These are phyloP conservation scores for Diutina pseudorugosa DNA, from an alignment of 1,139 yeast genomes.

Conservation along the genomic window DNA sequence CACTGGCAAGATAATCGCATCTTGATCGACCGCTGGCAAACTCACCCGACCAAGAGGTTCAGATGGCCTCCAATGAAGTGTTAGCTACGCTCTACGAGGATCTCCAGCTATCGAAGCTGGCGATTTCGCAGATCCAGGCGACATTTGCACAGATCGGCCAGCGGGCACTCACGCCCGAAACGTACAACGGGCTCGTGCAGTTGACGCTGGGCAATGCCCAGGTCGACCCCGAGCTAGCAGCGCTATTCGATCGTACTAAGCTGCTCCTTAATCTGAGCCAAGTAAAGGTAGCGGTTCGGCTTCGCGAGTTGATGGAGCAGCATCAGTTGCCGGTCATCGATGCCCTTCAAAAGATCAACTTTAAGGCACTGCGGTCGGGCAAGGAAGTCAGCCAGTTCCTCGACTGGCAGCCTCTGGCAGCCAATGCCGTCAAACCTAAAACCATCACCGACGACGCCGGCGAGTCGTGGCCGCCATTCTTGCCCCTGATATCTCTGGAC, in stretches of 20 bases:
- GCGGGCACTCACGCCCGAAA: constrained; percentile 2
- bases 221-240: constrained; percentile 3
- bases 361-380: not conserved
- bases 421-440: not conserved
- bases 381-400: not conserved
- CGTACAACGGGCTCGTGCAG: constrained; percentile 1
- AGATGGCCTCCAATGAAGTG: constrained; percentile 3
- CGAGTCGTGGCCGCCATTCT: not conserved
- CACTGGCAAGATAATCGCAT: no score
- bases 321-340: not conserved
- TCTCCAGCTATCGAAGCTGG: not conserved
- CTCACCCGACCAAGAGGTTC: not conserved
- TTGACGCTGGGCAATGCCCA: not conserved
- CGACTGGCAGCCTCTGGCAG: not conserved
- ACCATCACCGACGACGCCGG: not conserved
- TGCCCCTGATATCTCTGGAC: not conserved
- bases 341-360: not conserved
- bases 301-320: not conserved
- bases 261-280: not conserved
- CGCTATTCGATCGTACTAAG: constrained; percentile 2
- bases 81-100: not conserved
- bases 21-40: not conserved
- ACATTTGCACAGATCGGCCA: not conserved
- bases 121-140: constrained; percentile 2
- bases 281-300: constrained; percentile 2